A percentile compares a stretch with the other conserved stretches of the same genome.
Conservation (phyloP, 108 stramenopile genomes). For the Schizochytrium sp. region DNA sequence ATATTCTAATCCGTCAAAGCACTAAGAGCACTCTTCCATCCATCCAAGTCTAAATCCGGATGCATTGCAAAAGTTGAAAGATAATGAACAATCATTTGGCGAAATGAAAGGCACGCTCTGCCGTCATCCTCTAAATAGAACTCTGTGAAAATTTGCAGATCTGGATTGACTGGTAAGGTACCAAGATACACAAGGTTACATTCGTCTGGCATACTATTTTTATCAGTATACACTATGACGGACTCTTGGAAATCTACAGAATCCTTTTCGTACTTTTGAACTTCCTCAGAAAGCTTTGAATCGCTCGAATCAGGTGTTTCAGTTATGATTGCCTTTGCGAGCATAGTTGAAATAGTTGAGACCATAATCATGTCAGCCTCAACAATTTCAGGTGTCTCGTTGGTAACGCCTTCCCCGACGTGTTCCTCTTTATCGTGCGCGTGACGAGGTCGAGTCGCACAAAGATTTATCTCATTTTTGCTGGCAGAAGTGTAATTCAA, state of each 20-base stretch:
- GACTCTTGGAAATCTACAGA: not conserved
- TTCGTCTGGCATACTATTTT: not conserved
- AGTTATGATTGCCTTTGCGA: not conserved
- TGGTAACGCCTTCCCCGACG: not conserved
- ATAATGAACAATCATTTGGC: not conserved
- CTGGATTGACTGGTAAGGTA: slow-evolving; percentile 1
- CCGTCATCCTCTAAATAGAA: not conserved
- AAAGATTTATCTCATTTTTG: not conserved
- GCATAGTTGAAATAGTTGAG: not conserved
- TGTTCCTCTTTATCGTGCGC: not conserved
- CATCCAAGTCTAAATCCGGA: too few species aligned
- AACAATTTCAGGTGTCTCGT: not conserved
- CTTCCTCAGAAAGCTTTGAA: not conserved
- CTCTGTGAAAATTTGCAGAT: not conserved
- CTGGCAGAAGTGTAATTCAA: not conserved
- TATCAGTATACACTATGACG: not conserved
- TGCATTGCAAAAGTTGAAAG: too few species aligned
- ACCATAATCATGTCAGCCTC: not conserved
- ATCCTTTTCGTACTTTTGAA: not conserved
- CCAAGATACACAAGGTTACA: not conserved
- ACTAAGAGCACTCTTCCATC: too few species aligned
- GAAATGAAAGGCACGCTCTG: not conserved
- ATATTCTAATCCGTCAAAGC: too few species aligned
- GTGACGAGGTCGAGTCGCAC: not conserved
- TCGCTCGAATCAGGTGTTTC: not conserved